A percentile compares a stretch with the other conserved stretches of the same genome.
These are phyloP conservation scores for Colletotrichum godetiae DNA, from an alignment of 2,329 filamentous ascomycete genomes.

Conservation along the genomic window DNA sequence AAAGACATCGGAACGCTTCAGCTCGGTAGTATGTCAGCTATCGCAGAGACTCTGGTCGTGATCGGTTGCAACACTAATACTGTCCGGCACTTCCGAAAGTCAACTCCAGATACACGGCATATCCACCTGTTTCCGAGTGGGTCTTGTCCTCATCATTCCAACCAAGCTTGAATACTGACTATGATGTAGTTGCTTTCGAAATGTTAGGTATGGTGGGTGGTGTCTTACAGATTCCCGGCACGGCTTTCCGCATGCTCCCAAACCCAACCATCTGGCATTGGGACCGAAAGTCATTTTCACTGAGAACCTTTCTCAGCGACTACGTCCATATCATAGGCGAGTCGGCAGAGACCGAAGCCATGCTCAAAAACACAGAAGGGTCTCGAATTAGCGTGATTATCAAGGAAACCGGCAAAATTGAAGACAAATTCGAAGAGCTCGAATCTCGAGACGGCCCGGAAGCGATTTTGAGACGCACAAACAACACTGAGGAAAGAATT, in stretches of 20 bases:
- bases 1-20: conserved; percentile 37
- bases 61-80: conserved; percentile 52
- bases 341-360: background rate
- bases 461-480: background rate
- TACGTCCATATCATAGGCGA: conserved; percentile 46
- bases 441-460: conserved; percentile 11
- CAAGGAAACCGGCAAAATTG: conserved; percentile 38
- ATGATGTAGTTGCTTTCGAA: conserved; percentile 48
- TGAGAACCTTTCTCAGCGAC: conserved; percentile 55
- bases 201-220: conserved; percentile 54
- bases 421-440: conserved; percentile 41
- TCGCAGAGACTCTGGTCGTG: conserved; percentile 49
- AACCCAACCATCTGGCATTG: conserved; percentile 62
- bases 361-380: conserved; percentile 15
- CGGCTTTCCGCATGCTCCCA: conserved; percentile 53
- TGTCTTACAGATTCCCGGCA: conserved; percentile 48
- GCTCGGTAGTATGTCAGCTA: conserved; percentile 41
- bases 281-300: conserved; percentile 60
- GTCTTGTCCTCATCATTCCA: rapidly evolving
- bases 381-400: conserved; percentile 37
- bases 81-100: conserved; percentile 42
- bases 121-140: conserved; percentile 42
- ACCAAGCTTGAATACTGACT: background rate
- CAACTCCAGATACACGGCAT: conserved; percentile 33
- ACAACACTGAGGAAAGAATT: conserved; percentile 21